A percentile compares a stretch with the other conserved stretches of the same genome.
phyloP scores from a whole-genome alignment of 2,329 filamentous ascomycete genomes.

The Pyrenophora teres region DNA sequence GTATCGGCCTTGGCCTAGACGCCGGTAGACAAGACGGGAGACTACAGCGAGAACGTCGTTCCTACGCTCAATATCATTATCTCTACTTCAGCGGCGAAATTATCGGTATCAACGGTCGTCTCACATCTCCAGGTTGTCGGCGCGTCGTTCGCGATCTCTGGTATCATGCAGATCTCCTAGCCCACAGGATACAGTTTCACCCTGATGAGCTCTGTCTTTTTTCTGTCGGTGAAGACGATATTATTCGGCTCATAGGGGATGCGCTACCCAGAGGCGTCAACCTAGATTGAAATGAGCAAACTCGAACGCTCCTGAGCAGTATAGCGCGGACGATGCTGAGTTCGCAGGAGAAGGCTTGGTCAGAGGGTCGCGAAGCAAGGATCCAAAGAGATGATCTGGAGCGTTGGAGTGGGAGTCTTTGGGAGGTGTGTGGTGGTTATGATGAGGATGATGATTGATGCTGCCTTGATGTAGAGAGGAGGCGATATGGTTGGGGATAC shows the following conservation, averaged over 20 bases:
- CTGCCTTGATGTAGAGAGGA: too few species aligned
- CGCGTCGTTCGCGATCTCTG: slow-evolving; percentile 5
- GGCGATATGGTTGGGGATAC: too few species aligned
- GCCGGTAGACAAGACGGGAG: neutral
- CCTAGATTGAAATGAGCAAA: neutral
- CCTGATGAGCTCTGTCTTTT: neutral
- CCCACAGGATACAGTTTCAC: neutral
- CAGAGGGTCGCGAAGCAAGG: neutral
- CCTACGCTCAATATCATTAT: neutral
- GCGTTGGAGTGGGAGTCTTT: neutral
- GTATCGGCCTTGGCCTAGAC: neutral
- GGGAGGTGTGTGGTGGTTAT: neutral
- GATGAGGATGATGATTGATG: neutral
- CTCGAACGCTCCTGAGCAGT: neutral
- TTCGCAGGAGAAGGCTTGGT: neutral
- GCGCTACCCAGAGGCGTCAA: slow-evolving; percentile 6
- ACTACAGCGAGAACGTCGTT: neutral
- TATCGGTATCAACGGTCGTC: slow-evolving; percentile 2
- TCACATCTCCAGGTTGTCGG: slow-evolving; percentile 1
- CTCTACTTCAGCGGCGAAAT: slow-evolving; percentile 5
- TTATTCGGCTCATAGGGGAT: neutral
- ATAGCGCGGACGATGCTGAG: slow-evolving; percentile 1
- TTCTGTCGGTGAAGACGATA: neutral
- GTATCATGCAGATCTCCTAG: slow-evolving; percentile 2
- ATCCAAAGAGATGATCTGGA: neutral